phyloP scores from a whole-genome alignment of 345 rosid species.

The Ceriops decandra region DNA sequence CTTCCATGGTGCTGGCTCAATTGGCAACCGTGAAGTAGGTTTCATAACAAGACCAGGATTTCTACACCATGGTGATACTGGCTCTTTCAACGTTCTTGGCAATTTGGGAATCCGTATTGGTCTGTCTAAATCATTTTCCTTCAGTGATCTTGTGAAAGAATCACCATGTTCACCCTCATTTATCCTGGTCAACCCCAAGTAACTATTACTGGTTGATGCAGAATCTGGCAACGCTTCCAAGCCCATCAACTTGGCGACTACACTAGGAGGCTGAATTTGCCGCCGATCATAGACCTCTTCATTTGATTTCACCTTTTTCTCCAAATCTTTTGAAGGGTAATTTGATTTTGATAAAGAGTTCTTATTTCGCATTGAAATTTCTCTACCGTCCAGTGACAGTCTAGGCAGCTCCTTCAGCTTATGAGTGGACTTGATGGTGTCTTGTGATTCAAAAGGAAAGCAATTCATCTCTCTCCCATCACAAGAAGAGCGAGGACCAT shows the following conservation, averaged over 20 bases:
- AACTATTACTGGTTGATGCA: constrained; percentile 35
- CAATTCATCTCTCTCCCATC: constrained; percentile 53
- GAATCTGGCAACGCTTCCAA: constrained; percentile 78
- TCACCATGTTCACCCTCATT: constrained; percentile 32
- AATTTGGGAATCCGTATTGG: constrained; percentile 43
- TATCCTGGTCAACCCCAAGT: constrained; percentile 28
- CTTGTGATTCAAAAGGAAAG: constrained; percentile 64
- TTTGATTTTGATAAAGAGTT: constrained; percentile 32
- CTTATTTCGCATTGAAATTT: constrained; percentile 40
- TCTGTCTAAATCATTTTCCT: constrained; percentile 44
- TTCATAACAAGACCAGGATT: constrained; percentile 66
- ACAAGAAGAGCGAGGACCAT: constrained; percentile 57
- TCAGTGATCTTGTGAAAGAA: constrained; percentile 41
- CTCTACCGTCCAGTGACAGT: constrained; percentile 72
- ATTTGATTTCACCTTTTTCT: constrained; percentile 27
- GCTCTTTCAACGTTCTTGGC: constrained; percentile 52
- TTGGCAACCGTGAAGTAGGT: constrained; percentile 64
- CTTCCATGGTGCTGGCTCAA: constrained; percentile 95
- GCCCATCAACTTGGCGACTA: constrained; percentile 98
- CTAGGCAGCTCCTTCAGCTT: constrained; percentile 74
- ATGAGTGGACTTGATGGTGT: constrained; percentile 51
- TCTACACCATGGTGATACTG: constrained; percentile 69
- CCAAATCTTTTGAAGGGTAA: constrained; percentile 34
- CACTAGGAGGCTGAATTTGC: constrained; percentile 63
- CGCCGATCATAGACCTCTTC: constrained; percentile 25